Percentiles rank a stretch among this genome's conserved stretches.
phyloP scores from a whole-genome alignment of 208 protist species.

The Crithidia fasciculata region DNA sequence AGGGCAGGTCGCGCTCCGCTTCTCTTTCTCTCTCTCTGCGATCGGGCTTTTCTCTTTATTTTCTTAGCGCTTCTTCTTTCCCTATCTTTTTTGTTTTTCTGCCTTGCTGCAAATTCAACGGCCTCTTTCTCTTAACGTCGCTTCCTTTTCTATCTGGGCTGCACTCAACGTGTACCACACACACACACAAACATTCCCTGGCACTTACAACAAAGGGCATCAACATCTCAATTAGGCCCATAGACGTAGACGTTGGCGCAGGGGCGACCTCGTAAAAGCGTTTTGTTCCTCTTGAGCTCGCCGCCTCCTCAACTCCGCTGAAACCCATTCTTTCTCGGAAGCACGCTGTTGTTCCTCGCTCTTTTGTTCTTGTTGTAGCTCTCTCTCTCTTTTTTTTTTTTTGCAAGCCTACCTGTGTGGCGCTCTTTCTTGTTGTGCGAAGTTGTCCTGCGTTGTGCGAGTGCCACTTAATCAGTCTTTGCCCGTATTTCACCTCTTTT shows the following conservation, averaged over 20 bases:
- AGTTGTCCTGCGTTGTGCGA: no score
- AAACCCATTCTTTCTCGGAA: background rate
- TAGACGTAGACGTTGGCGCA: no score
- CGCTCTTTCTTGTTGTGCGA: conserved; percentile 6
- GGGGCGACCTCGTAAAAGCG: no score
- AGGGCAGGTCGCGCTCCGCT: background rate
- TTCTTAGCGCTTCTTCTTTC: background rate
- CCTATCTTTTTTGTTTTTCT: background rate
- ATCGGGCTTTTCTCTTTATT: no score
- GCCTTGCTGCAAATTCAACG: background rate
- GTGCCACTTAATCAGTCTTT: no score
- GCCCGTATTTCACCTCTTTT: no score
- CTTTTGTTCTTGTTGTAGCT: background rate
- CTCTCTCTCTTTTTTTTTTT: conserved; percentile 13
- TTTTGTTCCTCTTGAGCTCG: no score
- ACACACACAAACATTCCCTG: no score
- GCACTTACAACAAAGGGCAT: no score
- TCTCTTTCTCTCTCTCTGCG: background rate
- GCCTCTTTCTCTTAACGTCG: background rate
- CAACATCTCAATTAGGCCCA: no score
- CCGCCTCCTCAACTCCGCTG: background rate
- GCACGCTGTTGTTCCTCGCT: background rate
- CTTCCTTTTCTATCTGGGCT: background rate
- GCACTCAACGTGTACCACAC: no score
- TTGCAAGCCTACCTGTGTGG: conserved; percentile 3